These are phyloP conservation scores for Rauvolfia tetraphylla DNA, from an alignment of 257 asterid species.

Conservation along the genomic window DNA sequence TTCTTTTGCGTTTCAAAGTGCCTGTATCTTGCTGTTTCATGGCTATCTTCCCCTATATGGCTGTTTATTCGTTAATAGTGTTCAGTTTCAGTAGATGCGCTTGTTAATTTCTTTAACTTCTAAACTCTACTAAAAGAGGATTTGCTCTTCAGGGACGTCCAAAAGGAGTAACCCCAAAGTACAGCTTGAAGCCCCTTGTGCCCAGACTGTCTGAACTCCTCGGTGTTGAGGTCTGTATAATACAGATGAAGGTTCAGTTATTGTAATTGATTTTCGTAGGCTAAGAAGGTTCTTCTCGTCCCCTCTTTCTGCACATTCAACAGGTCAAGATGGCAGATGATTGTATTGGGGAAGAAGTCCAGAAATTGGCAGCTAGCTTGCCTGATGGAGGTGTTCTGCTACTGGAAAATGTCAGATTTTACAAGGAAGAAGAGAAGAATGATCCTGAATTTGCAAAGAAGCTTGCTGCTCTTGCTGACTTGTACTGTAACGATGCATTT, in stretches of 20 bases:
- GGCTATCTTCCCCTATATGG: neutral
- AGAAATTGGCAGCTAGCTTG: constrained; percentile 59
- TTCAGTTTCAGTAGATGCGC: neutral
- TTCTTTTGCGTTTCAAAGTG: neutral
- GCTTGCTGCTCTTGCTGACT: constrained; percentile 48
- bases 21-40: neutral
- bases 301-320: neutral
- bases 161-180: constrained; percentile 90
- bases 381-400: constrained; percentile 77
- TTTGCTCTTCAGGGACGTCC: constrained; percentile 71
- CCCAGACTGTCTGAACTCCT: constrained; percentile 79
- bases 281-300: neutral
- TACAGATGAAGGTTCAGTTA: neutral
- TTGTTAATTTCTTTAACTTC: neutral
- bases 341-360: constrained; percentile 74
- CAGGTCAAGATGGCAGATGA: constrained; percentile 85
- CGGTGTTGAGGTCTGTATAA: constrained; percentile 53
- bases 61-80: neutral
- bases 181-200: constrained; percentile 89
- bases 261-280: neutral
- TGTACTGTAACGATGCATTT: constrained; percentile 76
- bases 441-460: constrained; percentile 57
- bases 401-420: constrained; percentile 72
- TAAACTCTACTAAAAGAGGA: constrained; percentile 5
- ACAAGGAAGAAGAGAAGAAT: constrained; percentile 57